These are phyloP conservation scores for Parietichytrium sp. DNA, from an alignment of 108 stramenopile species.

Conservation along the genomic window DNA sequence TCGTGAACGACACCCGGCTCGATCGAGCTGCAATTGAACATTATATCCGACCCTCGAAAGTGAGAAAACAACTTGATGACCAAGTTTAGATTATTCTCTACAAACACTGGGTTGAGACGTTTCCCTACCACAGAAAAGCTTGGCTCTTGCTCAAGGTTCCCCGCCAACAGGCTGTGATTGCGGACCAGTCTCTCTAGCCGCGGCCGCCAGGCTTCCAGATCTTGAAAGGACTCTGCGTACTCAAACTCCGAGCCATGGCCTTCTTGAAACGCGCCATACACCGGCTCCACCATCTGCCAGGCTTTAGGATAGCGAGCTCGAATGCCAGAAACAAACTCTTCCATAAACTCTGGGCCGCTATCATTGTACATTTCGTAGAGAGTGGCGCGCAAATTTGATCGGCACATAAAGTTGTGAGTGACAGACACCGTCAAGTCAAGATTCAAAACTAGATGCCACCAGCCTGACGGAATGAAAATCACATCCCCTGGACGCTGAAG, in stretches of 20 bases:
- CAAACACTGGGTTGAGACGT: conserved; percentile 18
- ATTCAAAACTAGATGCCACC: conserved; percentile 98
- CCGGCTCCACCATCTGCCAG: not conserved
- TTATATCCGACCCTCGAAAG: not conserved
- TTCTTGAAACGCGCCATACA: not conserved
- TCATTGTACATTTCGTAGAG: not conserved
- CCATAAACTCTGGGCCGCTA: conserved; percentile 23
- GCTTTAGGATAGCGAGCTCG: not conserved
- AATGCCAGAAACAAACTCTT: not conserved
- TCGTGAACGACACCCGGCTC: not conserved
- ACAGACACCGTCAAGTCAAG: conserved; percentile 88
- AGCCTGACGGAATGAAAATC: conserved; percentile 90
- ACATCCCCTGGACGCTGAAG: conserved; percentile 94
- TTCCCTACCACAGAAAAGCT: not conserved
- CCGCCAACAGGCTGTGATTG: not conserved
- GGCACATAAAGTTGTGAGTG: conserved; percentile 92
- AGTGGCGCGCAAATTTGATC: conserved; percentile 70
- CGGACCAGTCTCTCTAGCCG: not conserved
- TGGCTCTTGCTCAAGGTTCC: not conserved
- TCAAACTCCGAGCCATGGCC: not conserved
- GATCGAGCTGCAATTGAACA: not conserved
- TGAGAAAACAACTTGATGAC: conserved; percentile 38
- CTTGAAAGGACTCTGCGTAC: not conserved
- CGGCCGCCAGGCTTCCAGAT: not conserved
- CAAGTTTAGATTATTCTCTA: not conserved